Evolutionary conservation across 495 filamentous ascomycete genomes (phyloP).

Genomic region (Pyrenula aspistea): DNA sequence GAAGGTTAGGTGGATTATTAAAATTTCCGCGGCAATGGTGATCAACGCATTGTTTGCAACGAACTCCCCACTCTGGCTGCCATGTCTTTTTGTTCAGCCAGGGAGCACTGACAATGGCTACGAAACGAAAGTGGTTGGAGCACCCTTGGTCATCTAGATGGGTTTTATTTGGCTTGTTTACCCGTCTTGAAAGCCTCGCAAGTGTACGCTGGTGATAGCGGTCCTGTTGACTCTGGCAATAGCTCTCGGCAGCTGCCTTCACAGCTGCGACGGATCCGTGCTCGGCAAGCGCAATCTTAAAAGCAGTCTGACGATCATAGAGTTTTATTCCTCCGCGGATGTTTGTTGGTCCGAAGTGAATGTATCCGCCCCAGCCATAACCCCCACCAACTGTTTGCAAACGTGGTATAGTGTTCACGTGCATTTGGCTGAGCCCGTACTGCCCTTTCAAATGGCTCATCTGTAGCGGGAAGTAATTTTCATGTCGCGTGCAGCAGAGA

Average conservation of each 20-base stretch:
- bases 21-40: no score
- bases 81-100: neutral
- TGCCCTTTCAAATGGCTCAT: conserved; percentile 6
- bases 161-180: no score
- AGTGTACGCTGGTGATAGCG: no score
- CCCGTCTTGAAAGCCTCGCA: no score
- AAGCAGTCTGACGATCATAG: conserved; percentile 9
- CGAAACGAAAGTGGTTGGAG: neutral
- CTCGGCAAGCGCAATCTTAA: conserved; percentile 8
- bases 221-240: no score
- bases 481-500: conserved; percentile 17
- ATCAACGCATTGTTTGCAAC: neutral
- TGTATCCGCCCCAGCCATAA: conserved; percentile 3
- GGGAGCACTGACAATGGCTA: neutral
- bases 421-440: conserved; percentile 10
- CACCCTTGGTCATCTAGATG: neutral
- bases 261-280: conserved; percentile 10
- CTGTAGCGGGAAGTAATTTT: conserved; percentile 13
- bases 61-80: neutral
- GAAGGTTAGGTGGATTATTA: no score
- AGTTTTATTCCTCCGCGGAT: conserved; percentile 3
- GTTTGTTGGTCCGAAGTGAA: conserved; percentile 6
- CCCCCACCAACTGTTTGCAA: conserved; percentile 11
- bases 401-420: conserved; percentile 8
- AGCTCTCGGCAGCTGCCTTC: neutral